Conservation (phyloP, 192 early-diverging fungal genomes). For the Umbelopsis sp. region DNA sequence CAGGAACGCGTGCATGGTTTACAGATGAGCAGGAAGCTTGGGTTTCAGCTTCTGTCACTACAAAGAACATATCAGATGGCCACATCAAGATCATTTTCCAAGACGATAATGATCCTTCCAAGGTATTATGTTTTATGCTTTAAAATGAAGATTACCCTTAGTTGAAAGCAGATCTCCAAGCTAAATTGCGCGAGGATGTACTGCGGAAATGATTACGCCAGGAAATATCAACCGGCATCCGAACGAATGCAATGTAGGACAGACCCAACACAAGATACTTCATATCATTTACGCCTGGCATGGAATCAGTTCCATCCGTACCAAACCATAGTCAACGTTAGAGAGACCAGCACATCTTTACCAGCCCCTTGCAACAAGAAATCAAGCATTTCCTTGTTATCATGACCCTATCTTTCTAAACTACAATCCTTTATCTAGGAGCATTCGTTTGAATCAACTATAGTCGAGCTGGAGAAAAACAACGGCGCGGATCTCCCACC, state of each 20-base stretch:
- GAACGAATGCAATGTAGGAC: background rate
- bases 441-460: conserved; percentile 69
- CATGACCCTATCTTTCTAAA: background rate
- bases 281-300: too few species aligned
- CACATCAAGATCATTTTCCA: conserved; percentile 65
- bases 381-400: too few species aligned
- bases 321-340: too few species aligned
- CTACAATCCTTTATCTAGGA: conserved; percentile 51
- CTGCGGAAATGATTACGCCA: too few species aligned
- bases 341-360: too few species aligned
- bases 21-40: conserved; percentile 84
- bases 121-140: conserved; percentile 39
- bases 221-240: too few species aligned
- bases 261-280: background rate
- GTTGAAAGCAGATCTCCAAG: too few species aligned
- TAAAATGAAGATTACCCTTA: background rate
- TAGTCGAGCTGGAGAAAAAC: conserved; percentile 65
- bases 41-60: conserved; percentile 66
- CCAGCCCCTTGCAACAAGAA: too few species aligned
- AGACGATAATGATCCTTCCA: conserved; percentile 49
- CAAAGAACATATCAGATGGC: conserved; percentile 57
- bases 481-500: conserved; percentile 81
- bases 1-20: conserved; percentile 87
- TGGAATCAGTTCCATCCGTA: too few species aligned
- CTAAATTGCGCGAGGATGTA: too few species aligned